phyloP scores from a whole-genome alignment of 129 eudicot species.

The Flaveria brownii region DNA sequence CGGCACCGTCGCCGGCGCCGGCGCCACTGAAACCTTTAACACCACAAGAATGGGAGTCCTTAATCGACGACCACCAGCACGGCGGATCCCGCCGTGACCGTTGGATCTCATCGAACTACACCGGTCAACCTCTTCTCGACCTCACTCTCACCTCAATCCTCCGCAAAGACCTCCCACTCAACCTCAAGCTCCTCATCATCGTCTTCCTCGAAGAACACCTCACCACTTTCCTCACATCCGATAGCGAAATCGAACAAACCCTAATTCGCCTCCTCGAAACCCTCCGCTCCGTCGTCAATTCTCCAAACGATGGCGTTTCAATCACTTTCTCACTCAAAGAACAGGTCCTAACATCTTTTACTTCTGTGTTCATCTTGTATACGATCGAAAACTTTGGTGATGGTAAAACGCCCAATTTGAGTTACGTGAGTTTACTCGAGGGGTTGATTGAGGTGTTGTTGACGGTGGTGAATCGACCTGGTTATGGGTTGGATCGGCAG shows the following conservation, averaged over 20 bases:
- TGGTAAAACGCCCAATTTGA: slow-evolving; percentile 20
- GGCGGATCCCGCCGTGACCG: slow-evolving; percentile 50
- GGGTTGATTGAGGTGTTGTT: slow-evolving; percentile 70
- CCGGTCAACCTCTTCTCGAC: slow-evolving; percentile 52
- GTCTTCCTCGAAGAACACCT: slow-evolving; percentile 65
- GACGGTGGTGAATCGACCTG: slow-evolving; percentile 70
- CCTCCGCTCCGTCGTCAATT: slow-evolving; percentile 55
- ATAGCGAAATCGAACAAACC: slow-evolving; percentile 10
- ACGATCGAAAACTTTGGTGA: slow-evolving; percentile 1
- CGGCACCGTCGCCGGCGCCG: slow-evolving; percentile 20
- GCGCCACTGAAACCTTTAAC: slow-evolving; percentile 54
- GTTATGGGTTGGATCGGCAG: slow-evolving; percentile 69
- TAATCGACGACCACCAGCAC: slow-evolving; percentile 82
- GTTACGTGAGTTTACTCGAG: slow-evolving; percentile 35
- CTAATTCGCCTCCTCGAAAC: slow-evolving; percentile 55
- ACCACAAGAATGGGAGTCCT: slow-evolving; percentile 75
- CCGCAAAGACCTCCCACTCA: slow-evolving; percentile 64
- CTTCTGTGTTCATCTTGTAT: slow-evolving; percentile 49
- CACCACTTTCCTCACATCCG: slow-evolving; percentile 12
- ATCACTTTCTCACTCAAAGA: slow-evolving; percentile 60
- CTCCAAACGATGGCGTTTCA: slow-evolving; percentile 59
- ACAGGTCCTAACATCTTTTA: slow-evolving; percentile 58
- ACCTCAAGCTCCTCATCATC: slow-evolving; percentile 59
- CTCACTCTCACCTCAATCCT: slow-evolving; percentile 67
- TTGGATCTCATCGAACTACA: slow-evolving; percentile 45